Evolutionary conservation across 164 flowering plant species (phyloP).

Genomic region (Pachysandra terminalis): DNA sequence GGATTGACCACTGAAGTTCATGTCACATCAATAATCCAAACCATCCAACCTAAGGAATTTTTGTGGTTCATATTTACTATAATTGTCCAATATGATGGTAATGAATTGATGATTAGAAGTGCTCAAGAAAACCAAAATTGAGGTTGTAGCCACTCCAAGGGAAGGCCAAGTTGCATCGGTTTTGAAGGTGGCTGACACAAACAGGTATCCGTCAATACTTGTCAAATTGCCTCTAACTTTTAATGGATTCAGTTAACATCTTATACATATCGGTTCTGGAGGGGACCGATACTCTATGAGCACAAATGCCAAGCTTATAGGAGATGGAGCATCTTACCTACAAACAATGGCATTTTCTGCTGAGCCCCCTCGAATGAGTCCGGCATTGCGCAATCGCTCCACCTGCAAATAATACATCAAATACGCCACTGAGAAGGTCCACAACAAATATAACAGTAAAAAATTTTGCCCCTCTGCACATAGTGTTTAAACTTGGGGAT

Average conservation of each 20-base stretch:
- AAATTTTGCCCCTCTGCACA: no score
- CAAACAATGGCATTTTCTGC: constrained; percentile 79
- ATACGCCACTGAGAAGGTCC: constrained; percentile 1
- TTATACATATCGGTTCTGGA: no score
- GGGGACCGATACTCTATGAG: not conserved
- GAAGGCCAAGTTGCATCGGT: not conserved
- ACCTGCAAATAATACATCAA: constrained; percentile 43
- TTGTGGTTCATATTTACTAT: no score
- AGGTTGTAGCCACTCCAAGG: not conserved
- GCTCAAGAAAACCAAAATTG: not conserved
- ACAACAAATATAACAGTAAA: not conserved
- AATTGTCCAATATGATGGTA: not conserved
- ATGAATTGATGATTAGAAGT: not conserved
- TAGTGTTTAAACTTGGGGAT: no score
- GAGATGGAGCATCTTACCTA: constrained; percentile 47
- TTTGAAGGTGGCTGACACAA: no score
- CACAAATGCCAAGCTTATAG: not conserved
- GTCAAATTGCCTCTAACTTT: no score
- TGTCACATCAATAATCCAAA: not conserved
- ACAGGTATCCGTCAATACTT: no score
- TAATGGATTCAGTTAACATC: no score
- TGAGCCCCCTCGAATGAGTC: constrained; percentile 89
- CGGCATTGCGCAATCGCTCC: constrained; percentile 57
- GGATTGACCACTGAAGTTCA: not conserved
- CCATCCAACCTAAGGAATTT: not conserved